phyloP scores from a whole-genome alignment of 2,329 filamentous ascomycete genomes.

The Colletotrichum sp. region DNA sequence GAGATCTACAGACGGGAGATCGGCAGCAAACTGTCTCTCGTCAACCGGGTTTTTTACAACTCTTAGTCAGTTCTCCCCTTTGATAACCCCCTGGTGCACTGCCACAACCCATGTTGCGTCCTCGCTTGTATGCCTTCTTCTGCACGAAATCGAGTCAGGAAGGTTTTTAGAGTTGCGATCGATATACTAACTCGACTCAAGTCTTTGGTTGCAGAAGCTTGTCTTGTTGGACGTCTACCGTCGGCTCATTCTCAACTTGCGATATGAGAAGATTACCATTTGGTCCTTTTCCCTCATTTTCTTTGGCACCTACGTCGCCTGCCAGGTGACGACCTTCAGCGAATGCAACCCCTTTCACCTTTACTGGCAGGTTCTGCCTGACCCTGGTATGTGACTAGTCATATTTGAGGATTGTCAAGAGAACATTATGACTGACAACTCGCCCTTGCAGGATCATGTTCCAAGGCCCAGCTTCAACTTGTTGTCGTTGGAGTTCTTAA shows the following conservation, averaged over 20 bases:
- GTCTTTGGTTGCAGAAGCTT: conserved; percentile 33
- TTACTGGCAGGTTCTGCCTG: conserved; percentile 60
- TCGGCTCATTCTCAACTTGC: conserved; percentile 26
- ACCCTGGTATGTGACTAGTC: conserved; percentile 31
- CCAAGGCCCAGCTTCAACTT: conserved; percentile 34
- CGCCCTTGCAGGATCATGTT: conserved; percentile 26
- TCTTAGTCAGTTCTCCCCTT: conserved; percentile 32
- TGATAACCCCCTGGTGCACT: not conserved
- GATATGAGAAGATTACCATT: conserved; percentile 28
- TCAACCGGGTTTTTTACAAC: conserved; percentile 36
- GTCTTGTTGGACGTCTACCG: conserved; percentile 31
- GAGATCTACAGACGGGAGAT: conserved; percentile 37
- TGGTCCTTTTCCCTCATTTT: conserved; percentile 30
- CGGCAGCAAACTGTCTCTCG: conserved; percentile 37
- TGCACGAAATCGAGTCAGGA: not conserved
- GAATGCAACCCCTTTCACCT: conserved; percentile 52
- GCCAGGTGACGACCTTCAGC: conserved; percentile 36
- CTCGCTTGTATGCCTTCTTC: not conserved
- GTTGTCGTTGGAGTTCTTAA: conserved; percentile 36
- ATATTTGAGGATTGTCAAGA: not conserved
- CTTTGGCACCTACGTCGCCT: conserved; percentile 31
- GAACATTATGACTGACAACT: not conserved
- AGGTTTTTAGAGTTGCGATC: not conserved
- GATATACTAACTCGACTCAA: conserved; percentile 5
- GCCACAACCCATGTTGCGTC: not conserved